phyloP scores from a whole-genome alignment of 306 rosid species.

The Fagus crenata region DNA sequence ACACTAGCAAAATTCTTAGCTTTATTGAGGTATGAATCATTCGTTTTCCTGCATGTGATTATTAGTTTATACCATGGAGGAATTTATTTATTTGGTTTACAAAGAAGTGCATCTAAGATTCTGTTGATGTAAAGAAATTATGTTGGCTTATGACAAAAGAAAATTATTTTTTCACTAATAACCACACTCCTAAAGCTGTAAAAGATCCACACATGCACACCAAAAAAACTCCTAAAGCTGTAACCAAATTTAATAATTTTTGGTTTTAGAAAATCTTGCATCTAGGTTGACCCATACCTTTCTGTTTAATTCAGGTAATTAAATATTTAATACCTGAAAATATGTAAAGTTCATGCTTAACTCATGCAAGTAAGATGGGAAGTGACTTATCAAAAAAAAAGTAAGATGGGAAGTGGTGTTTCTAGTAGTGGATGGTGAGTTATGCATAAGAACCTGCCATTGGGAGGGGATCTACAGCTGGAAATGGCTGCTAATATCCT shows the following conservation, averaged over 20 bases:
- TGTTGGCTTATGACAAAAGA: neutral
- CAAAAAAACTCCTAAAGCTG: neutral
- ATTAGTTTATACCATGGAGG: neutral
- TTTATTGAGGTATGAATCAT: constrained; percentile 41
- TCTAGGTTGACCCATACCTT: neutral
- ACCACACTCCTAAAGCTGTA: neutral
- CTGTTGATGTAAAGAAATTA: neutral
- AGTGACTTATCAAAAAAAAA: neutral
- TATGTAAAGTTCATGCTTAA: neutral
- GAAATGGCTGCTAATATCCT: neutral
- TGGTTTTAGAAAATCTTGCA: neutral
- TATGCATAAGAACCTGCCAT: neutral
- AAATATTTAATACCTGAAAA: neutral
- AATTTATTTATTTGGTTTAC: neutral
- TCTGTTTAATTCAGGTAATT: neutral
- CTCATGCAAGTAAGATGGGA: neutral
- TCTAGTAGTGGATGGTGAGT: neutral
- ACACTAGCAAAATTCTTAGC: constrained; percentile 36
- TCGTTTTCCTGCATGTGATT: neutral
- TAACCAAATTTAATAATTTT: neutral
- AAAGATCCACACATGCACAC: too few species aligned
- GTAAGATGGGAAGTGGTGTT: neutral
- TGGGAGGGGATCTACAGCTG: constrained; percentile 1
- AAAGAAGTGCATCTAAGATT: neutral
- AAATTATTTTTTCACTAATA: neutral